These are phyloP conservation scores for Paramyrothecium roridum DNA, from an alignment of 2,329 filamentous ascomycete species.

Conservation along the genomic window DNA sequence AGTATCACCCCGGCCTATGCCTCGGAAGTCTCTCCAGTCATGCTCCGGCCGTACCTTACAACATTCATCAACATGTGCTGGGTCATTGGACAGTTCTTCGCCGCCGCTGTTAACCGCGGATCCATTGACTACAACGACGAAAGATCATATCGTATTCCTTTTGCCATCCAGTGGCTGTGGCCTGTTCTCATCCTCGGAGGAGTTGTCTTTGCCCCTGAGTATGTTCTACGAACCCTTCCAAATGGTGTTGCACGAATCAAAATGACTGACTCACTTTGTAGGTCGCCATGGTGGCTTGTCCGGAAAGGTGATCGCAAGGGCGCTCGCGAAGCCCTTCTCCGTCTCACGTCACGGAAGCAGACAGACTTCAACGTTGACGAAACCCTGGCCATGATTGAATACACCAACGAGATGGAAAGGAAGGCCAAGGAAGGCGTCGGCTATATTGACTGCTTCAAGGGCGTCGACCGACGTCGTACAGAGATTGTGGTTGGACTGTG, in stretches of 20 bases:
- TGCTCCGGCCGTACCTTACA: constrained; percentile 49
- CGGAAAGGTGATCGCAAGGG: constrained; percentile 37
- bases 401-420: constrained; percentile 50
- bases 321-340: constrained; percentile 36
- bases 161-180: constrained; percentile 52
- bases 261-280: constrained; percentile 6
- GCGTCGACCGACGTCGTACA: constrained; percentile 48
- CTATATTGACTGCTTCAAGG: constrained; percentile 51
- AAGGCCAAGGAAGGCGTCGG: constrained; percentile 35
- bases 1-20: constrained; percentile 51
- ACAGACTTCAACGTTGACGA: constrained; percentile 40
- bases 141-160: constrained; percentile 49
- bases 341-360: constrained; percentile 36
- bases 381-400: constrained; percentile 49
- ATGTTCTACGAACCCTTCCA: constrained; percentile 1
- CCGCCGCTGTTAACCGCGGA: constrained; percentile 42
- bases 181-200: constrained; percentile 42
- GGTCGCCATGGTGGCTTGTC: constrained; percentile 50
- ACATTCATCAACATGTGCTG: constrained; percentile 56
- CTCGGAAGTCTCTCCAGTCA: constrained; percentile 46
- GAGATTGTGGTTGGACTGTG: constrained; percentile 49
- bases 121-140: constrained; percentile 34
- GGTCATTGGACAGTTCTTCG: constrained; percentile 53
- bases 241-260: background rate
- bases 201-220: constrained; percentile 45